Conservation (phyloP, 495 filamentous ascomycete genomes). For the Aspergillus panamensis region DNA sequence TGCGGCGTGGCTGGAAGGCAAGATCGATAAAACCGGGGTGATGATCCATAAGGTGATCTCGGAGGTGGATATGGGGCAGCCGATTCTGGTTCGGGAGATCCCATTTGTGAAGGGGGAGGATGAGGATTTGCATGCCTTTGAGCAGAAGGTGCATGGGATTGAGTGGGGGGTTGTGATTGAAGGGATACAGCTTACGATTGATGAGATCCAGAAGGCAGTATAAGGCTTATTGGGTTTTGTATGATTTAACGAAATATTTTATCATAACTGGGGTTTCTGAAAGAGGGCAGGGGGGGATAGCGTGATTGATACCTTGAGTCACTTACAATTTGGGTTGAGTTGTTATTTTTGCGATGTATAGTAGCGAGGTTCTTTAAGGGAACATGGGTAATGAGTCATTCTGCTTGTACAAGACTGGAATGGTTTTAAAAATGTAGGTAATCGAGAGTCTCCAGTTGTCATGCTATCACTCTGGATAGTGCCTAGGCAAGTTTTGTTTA, state of each 20-base stretch:
- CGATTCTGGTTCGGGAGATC: constrained; percentile 70
- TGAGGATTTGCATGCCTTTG: constrained; percentile 62
- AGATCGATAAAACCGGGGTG: constrained; percentile 76
- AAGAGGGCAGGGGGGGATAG: too few relatives aligned
- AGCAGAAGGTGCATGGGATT: constrained; percentile 64
- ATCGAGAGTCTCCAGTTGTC: too few relatives aligned
- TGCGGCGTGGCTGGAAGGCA: constrained; percentile 66
- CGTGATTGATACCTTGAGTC: too few relatives aligned
- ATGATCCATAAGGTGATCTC: constrained; percentile 90
- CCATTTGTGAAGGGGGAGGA: constrained; percentile 57
- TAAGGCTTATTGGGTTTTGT: constrained; percentile 4
- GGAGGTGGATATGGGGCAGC: constrained; percentile 77
- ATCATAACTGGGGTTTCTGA: not conserved
- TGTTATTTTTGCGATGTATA: too few relatives aligned
- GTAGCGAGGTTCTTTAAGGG: too few relatives aligned
- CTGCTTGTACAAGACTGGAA: too few relatives aligned
- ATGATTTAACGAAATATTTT: constrained; percentile 3
- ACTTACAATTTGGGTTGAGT: too few relatives aligned
- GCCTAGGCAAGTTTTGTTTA: too few relatives aligned
- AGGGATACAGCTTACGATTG: constrained; percentile 57
- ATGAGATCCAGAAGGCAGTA: constrained; percentile 39
- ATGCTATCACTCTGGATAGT: too few relatives aligned
- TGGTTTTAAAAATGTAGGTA: too few relatives aligned
- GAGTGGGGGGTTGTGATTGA: constrained; percentile 71
- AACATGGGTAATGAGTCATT: too few relatives aligned